A percentile compares a stretch with the other conserved stretches of the same genome.
These are phyloP conservation scores for Piper longum DNA, from an alignment of 164 flowering plant genomes.

Conservation along the genomic window DNA sequence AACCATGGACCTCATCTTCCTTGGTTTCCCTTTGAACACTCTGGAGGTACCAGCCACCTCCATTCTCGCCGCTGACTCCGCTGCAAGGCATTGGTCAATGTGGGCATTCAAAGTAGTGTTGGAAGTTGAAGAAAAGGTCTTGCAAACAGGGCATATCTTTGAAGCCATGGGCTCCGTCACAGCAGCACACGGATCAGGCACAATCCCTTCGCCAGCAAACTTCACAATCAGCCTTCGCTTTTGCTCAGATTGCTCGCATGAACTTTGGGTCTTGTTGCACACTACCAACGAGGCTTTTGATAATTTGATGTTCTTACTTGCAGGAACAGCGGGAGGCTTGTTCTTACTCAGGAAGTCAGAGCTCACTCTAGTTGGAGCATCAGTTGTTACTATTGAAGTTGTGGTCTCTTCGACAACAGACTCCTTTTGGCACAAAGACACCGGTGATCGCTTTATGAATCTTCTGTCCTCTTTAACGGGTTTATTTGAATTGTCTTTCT, in stretches of 20 bases:
- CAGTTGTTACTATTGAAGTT: not conserved
- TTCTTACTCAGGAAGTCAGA: not conserved
- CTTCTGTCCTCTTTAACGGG: not conserved
- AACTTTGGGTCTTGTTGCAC: not conserved
- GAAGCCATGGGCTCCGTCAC: constrained; percentile 60
- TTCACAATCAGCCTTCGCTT: constrained; percentile 9
- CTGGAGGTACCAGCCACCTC: constrained; percentile 23
- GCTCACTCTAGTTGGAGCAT: not conserved
- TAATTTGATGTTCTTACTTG: not conserved
- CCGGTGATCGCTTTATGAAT: not conserved
- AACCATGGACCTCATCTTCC: constrained; percentile 53
- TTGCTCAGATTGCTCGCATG: constrained; percentile 2
- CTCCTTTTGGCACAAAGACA: not conserved
- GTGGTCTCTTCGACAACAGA: constrained; percentile 1
- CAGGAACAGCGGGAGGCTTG: not conserved
- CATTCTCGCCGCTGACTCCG: constrained; percentile 37
- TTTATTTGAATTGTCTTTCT: not conserved
- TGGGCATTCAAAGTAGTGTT: constrained; percentile 95
- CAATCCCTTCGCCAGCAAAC: constrained; percentile 25
- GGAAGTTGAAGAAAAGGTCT: constrained; percentile 70
- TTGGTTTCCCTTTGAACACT: constrained; percentile 44
- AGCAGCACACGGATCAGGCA: constrained; percentile 12
- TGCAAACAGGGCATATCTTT: constrained; percentile 88
- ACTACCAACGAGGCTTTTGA: constrained; percentile 1
- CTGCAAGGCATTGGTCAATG: constrained; percentile 86